Conservation (phyloP, 73 alveolate species). For the Diophrys appendiculata region DNA sequence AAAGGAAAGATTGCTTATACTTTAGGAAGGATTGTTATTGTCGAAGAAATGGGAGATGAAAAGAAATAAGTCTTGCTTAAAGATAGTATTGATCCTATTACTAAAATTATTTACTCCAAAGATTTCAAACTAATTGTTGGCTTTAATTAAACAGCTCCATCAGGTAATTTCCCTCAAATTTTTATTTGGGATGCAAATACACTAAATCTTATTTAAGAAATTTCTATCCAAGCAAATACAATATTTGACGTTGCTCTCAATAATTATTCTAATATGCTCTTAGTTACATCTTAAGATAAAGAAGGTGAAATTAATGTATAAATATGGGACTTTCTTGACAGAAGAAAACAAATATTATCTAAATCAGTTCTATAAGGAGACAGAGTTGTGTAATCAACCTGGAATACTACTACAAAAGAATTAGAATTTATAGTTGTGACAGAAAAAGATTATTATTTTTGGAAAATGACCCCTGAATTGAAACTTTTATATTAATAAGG, state of each 20-base stretch:
- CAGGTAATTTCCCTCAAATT: conserved; percentile 61
- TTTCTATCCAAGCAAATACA: conserved; percentile 34
- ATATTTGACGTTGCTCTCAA: conserved; percentile 40
- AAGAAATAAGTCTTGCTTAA: conserved; percentile 46
- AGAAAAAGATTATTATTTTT: conserved; percentile 35
- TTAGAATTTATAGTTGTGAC: conserved; percentile 42
- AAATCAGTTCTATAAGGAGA: background rate
- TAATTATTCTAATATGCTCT: conserved; percentile 40
- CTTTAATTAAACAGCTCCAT: conserved; percentile 16
- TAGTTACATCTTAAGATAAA: conserved; percentile 19
- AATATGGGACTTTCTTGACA: conserved; percentile 66
- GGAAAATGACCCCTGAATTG: conserved; percentile 59
- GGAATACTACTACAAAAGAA: conserved; percentile 18
- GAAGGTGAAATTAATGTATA: conserved; percentile 22
- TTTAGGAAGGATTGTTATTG: conserved; percentile 27
- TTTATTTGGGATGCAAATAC: conserved; percentile 62
- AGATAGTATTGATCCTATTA: conserved; percentile 63
- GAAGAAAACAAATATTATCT: conserved; percentile 42
- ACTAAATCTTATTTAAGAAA: conserved; percentile 37
- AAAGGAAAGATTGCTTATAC: conserved; percentile 51
- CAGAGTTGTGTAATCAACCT: background rate
- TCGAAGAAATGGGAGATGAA: conserved; percentile 44
- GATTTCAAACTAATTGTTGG: conserved; percentile 43
- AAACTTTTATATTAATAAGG: conserved; percentile 57
- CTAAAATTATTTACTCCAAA: conserved; percentile 12